These are phyloP conservation scores for Ammopiptanthus mongolicus DNA, from an alignment of 306 rosid genomes.

Conservation along the genomic window DNA sequence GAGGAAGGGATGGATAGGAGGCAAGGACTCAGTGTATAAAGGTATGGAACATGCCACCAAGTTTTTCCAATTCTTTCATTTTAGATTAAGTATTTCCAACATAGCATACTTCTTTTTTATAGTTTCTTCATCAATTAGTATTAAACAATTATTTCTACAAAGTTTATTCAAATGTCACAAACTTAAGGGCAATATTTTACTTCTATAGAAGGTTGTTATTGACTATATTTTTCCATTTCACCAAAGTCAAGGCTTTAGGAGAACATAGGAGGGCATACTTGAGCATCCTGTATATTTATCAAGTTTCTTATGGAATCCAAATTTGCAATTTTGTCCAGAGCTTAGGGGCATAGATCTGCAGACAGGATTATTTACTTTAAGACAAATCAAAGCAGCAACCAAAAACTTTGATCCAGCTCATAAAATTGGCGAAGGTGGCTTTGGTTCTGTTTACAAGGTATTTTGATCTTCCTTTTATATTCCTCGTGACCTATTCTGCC, in stretches of 20 bases:
- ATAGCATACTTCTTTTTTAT: neutral
- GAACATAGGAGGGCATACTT: neutral
- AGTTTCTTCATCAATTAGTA: neutral
- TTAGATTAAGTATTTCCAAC: neutral
- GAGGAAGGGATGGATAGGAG: constrained; percentile 64
- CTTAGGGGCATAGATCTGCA: constrained; percentile 77
- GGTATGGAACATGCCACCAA: constrained; percentile 36
- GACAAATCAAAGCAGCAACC: constrained; percentile 84
- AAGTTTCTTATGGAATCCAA: constrained; percentile 7
- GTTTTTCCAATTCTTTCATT: neutral
- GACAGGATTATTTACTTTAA: constrained; percentile 72
- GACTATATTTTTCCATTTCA: neutral
- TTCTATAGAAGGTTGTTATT: neutral
- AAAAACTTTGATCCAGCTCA: constrained; percentile 63
- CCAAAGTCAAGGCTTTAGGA: neutral
- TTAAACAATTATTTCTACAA: neutral
- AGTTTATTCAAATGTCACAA: neutral
- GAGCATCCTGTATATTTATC: neutral
- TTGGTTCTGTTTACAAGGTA: constrained; percentile 92
- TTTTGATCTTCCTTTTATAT: constrained; percentile 1
- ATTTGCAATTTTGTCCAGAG: constrained; percentile 36
- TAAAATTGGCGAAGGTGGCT: constrained; percentile 96
- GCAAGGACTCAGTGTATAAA: constrained; percentile 53
- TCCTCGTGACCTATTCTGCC: neutral
- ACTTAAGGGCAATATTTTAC: neutral